A percentile compares a stretch with the other conserved stretches of the same genome.
Evolutionary conservation across 495 filamentous ascomycete species (phyloP).

Genomic region (Penicillium flavigenum): DNA sequence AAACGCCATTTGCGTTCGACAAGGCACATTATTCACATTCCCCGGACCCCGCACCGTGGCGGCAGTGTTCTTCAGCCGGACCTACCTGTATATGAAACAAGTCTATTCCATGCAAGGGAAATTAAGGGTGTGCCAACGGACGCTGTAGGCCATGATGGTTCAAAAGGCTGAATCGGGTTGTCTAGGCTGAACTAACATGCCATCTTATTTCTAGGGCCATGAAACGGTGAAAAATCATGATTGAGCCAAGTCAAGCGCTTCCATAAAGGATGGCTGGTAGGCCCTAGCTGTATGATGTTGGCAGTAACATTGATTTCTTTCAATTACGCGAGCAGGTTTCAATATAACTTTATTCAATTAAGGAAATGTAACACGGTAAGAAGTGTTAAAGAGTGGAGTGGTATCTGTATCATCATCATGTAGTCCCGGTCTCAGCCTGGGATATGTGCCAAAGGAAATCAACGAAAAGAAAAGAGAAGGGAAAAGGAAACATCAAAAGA

Average conservation of each 20-base stretch:
- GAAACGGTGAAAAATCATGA: no score
- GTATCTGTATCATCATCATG: conserved; percentile 27
- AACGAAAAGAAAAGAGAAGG: background rate
- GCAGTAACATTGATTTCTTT: background rate
- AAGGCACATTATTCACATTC: conserved; percentile 1
- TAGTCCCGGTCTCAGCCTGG: conserved; percentile 10
- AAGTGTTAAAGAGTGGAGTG: conserved; percentile 29
- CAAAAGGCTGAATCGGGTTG: background rate
- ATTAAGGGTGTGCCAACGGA: background rate
- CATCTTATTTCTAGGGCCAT: background rate
- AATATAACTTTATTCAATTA: background rate
- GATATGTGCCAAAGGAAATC: conserved; percentile 6
- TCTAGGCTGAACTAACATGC: background rate
- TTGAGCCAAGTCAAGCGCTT: no score
- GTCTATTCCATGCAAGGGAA: background rate
- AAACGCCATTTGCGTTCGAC: background rate
- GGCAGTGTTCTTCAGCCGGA: background rate
- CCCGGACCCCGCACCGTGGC: background rate
- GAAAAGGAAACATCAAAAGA: background rate
- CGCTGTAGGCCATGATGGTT: no score
- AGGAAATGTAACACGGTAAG: conserved; percentile 4
- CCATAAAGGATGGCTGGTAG: no score
- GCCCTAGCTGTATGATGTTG: background rate
- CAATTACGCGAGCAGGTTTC: background rate
- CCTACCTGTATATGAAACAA: background rate